Evolutionary conservation across 2,329 filamentous ascomycete species (phyloP), one percentile per base, ranked within the genome.

Genomic region (Xylaria sp.): DNA sequence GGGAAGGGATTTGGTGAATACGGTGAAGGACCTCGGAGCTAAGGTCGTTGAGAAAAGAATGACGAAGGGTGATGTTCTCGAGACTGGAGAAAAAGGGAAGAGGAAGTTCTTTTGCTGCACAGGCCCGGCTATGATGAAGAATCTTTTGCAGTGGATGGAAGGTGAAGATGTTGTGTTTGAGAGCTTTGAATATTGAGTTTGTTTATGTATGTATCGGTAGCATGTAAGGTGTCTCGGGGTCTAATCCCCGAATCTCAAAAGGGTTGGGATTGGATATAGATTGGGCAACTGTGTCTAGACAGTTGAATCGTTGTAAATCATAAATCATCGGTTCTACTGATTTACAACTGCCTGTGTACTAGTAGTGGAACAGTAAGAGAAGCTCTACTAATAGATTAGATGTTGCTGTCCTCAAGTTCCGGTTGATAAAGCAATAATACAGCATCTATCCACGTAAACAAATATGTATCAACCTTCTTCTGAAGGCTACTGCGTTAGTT

Each of bases 171-270:
- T 90, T 46, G 80, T 85, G 1, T 87, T 83, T 80, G 89, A 91
- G 77, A 88, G 88, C 73, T 91, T 91, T 78, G 83, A 84, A 41
- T 91, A 90, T 74, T 90, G 71, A 81, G 55, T 50, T 31, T 44
- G 13, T 4, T 7, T 25, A 25, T 48, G 10, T 13, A 6, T 31
- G 3, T 20, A 25, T 25, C 23, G 23, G 41, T 13, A 39, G 44
- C 31, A 39, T 31, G 20, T 31, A 13, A 55, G 46, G 48, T 9
- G 48, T 60, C 34, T 52, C 10, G 8, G 41, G 46, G 23, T 18
- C 18, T 28, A n/a, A 15, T 15, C 15, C 15, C 37, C 20, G 34
- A 37, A 9, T 37, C 34, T 37, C 34, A 37, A 37, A 37, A 37
- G 34, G 34, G 34, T 37, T 10, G 10, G 2, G 4, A 37, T 4